These are phyloP conservation scores for Sphaerulina musiva DNA, from an alignment of 2,329 filamentous ascomycete genomes.

Conservation along the genomic window DNA sequence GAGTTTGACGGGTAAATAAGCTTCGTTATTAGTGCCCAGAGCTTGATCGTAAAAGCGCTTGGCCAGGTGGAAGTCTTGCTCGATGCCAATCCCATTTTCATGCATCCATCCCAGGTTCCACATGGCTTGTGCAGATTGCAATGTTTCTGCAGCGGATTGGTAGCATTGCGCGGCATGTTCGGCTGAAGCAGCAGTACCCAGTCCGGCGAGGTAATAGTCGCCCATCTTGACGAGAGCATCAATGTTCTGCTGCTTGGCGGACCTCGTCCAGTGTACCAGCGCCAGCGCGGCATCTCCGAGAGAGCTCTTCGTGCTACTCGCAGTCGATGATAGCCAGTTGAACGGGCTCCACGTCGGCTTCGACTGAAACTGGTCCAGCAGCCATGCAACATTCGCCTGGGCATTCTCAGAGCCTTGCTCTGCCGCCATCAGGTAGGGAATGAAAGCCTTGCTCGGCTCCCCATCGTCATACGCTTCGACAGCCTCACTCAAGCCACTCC, in stretches of 20 bases:
- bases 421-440: slow-evolving; percentile 78
- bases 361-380: slow-evolving; percentile 59
- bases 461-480: slow-evolving; percentile 75
- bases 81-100: slow-evolving; percentile 86
- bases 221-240: slow-evolving; percentile 97
- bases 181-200: slow-evolving; percentile 58
- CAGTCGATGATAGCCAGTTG: slow-evolving; percentile 13
- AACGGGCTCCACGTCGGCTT: slow-evolving; percentile 17
- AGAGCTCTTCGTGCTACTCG: slow-evolving; percentile 32
- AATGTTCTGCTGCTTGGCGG: slow-evolving; percentile 84
- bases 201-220: slow-evolving; percentile 85
- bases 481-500: slow-evolving; percentile 76
- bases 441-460: slow-evolving; percentile 70
- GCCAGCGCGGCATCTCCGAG: slow-evolving; percentile 60
- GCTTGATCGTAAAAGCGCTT: slow-evolving; percentile 95
- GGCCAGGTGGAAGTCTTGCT: slow-evolving; percentile 93
- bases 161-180: slow-evolving; percentile 93
- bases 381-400: slow-evolving; percentile 82
- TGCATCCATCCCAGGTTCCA: slow-evolving; percentile 99
- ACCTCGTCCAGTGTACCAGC: slow-evolving; percentile 90
- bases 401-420: slow-evolving; percentile 87
- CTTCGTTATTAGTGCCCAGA: slow-evolving; percentile 80
- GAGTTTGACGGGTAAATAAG: slow-evolving; percentile 85
- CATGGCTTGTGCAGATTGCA: slow-evolving; percentile 87
- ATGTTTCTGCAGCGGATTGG: slow-evolving; percentile 80